phyloP scores from a whole-genome alignment of 2,329 filamentous ascomycete species.

The Cladosporium sp. region DNA sequence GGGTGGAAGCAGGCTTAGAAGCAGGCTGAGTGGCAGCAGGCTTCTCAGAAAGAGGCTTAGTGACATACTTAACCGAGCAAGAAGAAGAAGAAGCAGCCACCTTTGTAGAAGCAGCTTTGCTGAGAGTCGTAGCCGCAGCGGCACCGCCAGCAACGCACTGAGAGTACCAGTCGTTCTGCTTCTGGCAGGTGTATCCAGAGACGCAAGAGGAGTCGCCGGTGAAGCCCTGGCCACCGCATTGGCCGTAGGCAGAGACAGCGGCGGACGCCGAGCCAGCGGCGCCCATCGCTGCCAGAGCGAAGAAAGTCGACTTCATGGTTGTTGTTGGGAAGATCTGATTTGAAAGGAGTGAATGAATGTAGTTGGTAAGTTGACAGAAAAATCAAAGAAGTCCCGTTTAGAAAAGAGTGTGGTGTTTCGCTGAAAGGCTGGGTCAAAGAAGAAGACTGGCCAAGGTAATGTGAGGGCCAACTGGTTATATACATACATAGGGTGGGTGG shows the following conservation, averaged over 20 bases:
- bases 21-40: neutral
- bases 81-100: neutral
- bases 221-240: slow-evolving; percentile 34
- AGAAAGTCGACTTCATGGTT: slow-evolving; percentile 16
- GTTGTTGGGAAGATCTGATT: neutral
- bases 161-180: slow-evolving; percentile 33
- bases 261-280: slow-evolving; percentile 18
- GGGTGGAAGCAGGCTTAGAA: neutral
- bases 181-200: slow-evolving; percentile 32
- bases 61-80: neutral
- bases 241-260: slow-evolving; percentile 23
- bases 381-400: neutral
- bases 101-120: neutral
- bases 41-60: neutral
- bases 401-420: neutral
- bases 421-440: neutral
- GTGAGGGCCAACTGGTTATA: neutral
- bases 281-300: slow-evolving; percentile 17
- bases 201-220: slow-evolving; percentile 33
- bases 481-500: neutral
- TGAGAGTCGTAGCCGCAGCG: neutral
- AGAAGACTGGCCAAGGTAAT: neutral
- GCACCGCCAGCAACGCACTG: slow-evolving; percentile 30
- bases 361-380: slow-evolving; percentile 7
- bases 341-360: slow-evolving; percentile 8